These are phyloP conservation scores for Pseudogymnoascus sp. DNA, from an alignment of 2,329 filamentous ascomycete genomes.

Conservation along the genomic window DNA sequence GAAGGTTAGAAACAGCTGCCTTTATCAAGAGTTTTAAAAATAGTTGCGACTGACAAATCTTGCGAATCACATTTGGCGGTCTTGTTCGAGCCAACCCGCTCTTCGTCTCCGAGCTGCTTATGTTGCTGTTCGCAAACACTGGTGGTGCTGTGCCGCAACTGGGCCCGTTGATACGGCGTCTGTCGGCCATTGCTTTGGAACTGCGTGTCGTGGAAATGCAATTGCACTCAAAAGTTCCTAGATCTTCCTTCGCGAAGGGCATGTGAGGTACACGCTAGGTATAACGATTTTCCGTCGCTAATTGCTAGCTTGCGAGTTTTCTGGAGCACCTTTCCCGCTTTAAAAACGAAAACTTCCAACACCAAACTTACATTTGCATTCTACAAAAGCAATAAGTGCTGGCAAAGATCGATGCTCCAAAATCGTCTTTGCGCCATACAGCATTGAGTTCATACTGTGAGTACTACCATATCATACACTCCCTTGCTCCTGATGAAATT, in stretches of 20 bases:
- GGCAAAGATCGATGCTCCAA: background rate
- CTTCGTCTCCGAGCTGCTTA: slow-evolving; percentile 37
- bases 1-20: slow-evolving; percentile 14
- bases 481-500: slow-evolving; percentile 27
- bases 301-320: slow-evolving; percentile 9
- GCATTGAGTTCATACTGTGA: slow-evolving; percentile 1
- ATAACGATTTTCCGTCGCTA: slow-evolving; percentile 5
- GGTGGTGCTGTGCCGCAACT: slow-evolving; percentile 68
- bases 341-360: slow-evolving; percentile 7
- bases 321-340: background rate
- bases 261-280: background rate
- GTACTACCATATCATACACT: slow-evolving; percentile 12
- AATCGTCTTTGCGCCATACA: background rate
- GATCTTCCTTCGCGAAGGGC: background rate
- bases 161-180: slow-evolving; percentile 85
- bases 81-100: slow-evolving; percentile 49
- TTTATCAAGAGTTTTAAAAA: background rate
- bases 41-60: slow-evolving; percentile 63
- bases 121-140: slow-evolving; percentile 51
- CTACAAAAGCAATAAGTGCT: background rate
- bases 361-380: background rate
- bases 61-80: slow-evolving; percentile 65
- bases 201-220: background rate
- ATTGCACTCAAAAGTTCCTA: slow-evolving; percentile 6
- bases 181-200: slow-evolving; percentile 58